Conservation (phyloP, 331 rosid species). For the Ulmus americana region DNA sequence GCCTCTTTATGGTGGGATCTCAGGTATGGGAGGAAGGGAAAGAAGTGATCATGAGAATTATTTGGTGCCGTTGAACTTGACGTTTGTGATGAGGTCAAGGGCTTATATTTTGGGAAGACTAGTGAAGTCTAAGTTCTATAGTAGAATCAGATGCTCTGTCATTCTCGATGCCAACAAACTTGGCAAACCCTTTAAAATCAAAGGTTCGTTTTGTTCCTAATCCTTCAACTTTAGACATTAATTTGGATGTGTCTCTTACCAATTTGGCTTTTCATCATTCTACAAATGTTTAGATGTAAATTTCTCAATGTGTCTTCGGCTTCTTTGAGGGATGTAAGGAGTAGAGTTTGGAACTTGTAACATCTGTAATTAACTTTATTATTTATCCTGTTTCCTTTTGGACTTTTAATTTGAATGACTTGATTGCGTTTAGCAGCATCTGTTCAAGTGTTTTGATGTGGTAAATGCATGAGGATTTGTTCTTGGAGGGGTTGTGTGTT, state of each 20-base stretch:
- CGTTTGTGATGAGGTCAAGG: constrained; percentile 71
- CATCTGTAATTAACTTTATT: too few species aligned
- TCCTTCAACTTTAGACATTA: background rate
- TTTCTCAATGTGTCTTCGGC: background rate
- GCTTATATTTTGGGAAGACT: constrained; percentile 71
- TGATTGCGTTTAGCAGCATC: too few species aligned
- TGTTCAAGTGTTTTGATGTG: too few species aligned
- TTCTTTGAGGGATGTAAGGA: background rate
- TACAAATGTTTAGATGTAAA: background rate
- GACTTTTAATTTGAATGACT: too few species aligned
- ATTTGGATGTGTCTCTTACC: background rate
- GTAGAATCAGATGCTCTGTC: constrained; percentile 56
- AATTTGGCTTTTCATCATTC: background rate
- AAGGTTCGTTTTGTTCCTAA: constrained; percentile 22
- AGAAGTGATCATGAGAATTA: constrained; percentile 28
- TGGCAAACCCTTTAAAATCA: constrained; percentile 54
- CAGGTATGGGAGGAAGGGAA: constrained; percentile 30
- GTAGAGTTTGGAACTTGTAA: too few species aligned
- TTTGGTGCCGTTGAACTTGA: constrained; percentile 58
- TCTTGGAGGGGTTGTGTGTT: too few species aligned
- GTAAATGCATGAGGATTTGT: too few species aligned
- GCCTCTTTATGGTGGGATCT: constrained; percentile 72
- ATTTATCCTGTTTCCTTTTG: too few species aligned
- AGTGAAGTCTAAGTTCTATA: constrained; percentile 66
- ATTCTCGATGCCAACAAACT: constrained; percentile 54